Conservation (phyloP, 139 green algal genomes). For the Desmodesmus armatus region DNA sequence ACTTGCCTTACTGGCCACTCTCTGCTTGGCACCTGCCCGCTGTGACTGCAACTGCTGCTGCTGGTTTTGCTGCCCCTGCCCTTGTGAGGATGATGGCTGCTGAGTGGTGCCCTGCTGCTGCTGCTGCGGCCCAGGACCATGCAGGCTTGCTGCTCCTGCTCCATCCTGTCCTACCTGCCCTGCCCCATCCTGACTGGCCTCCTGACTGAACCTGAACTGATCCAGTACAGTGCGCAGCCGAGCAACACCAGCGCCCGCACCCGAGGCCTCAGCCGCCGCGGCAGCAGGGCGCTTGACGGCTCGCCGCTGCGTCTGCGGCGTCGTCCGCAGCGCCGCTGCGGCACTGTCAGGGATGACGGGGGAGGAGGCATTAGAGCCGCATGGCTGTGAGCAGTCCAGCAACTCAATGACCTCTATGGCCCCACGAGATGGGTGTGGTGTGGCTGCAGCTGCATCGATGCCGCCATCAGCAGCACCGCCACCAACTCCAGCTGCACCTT, state of each 20-base stretch:
- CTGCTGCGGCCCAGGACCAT: not conserved
- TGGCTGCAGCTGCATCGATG: not conserved
- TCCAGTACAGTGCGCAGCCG: not conserved
- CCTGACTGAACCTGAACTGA: slow-evolving; percentile 15
- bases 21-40: too few relatives aligned
- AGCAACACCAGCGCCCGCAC: not conserved
- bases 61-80: slow-evolving; percentile 30
- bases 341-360: not conserved
- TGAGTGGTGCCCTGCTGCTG: not conserved
- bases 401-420: not conserved
- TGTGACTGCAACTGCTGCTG: too few relatives aligned
- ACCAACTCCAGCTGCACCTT: not conserved
- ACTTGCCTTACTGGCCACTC: not conserved
- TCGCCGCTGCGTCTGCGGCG: not conserved
- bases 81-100: not conserved
- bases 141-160: not conserved
- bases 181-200: not conserved
- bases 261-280: not conserved
- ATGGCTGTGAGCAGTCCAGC: not conserved
- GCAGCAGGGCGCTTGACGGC: not conserved
- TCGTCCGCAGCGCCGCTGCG: not conserved
- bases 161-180: not conserved
- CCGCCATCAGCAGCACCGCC: not conserved
- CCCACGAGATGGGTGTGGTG: not conserved
- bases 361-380: not conserved